phyloP scores from a whole-genome alignment of 257 asterid genomes.

The Plantago ovata region DNA sequence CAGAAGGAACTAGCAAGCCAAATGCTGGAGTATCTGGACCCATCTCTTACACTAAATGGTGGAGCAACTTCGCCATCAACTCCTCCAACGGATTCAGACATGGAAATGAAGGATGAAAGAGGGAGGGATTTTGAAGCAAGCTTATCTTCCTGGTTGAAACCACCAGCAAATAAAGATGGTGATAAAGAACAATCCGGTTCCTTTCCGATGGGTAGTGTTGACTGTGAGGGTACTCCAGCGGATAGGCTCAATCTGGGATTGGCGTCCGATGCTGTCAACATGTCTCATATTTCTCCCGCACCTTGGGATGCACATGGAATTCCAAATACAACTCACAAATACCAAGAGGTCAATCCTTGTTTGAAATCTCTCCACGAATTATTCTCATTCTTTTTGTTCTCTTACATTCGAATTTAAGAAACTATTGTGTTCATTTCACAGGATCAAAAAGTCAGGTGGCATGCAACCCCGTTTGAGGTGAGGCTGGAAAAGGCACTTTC shows the following conservation, averaged over 20 bases:
- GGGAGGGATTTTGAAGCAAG: slow-evolving; percentile 44
- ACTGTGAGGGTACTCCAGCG: slow-evolving; percentile 33
- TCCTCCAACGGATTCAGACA: slow-evolving; percentile 17
- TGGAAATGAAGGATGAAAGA: slow-evolving; percentile 23
- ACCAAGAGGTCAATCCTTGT: slow-evolving; percentile 66
- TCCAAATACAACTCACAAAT: slow-evolving; percentile 90
- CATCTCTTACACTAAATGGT: slow-evolving; percentile 3
- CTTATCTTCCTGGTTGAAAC: slow-evolving; percentile 60
- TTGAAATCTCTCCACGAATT: background rate
- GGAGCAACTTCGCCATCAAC: slow-evolving; percentile 6
- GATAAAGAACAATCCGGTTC: slow-evolving; percentile 25
- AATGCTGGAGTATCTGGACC: slow-evolving; percentile 25
- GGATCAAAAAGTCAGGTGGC: slow-evolving; percentile 94
- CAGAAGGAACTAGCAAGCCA: slow-evolving; percentile 30
- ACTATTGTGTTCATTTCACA: slow-evolving; percentile 18
- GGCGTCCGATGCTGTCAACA: slow-evolving; percentile 72
- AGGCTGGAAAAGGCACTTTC: slow-evolving; percentile 94
- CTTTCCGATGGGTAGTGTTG: slow-evolving; percentile 19
- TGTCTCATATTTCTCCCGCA: slow-evolving; percentile 50
- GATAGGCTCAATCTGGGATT: slow-evolving; percentile 86
- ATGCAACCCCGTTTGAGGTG: slow-evolving; percentile 94
- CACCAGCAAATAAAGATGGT: slow-evolving; percentile 31
- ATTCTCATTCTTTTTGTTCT: background rate
- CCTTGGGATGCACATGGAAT: slow-evolving; percentile 96
- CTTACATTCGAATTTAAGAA: background rate